Percentiles rank a stretch among this genome's conserved stretches.
Conservation (phyloP, 2,329 filamentous ascomycete species). For the Pseudogymnoascus destructans region DNA sequence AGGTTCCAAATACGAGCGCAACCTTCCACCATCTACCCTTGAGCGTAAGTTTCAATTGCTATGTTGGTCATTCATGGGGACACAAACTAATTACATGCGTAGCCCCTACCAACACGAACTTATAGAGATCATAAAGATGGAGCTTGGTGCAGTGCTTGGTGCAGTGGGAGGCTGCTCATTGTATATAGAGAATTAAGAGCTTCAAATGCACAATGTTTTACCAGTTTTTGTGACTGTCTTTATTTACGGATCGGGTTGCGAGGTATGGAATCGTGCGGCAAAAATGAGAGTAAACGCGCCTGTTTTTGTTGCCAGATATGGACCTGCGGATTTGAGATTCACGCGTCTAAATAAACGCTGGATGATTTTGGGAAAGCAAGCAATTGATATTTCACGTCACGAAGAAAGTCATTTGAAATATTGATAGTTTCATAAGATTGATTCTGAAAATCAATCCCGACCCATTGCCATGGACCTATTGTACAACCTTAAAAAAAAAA, state of each 20-base stretch:
- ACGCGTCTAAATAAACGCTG: background rate
- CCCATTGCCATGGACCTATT: constrained; percentile 52
- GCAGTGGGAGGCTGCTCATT: background rate
- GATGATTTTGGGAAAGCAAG: background rate
- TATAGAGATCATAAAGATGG: constrained; percentile 12
- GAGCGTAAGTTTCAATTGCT: constrained; percentile 52
- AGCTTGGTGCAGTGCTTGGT: background rate
- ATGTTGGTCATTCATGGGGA: background rate
- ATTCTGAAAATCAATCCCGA: constrained; percentile 25
- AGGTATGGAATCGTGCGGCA: background rate
- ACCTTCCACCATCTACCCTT: constrained; percentile 66
- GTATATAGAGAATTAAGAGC: constrained; percentile 8
- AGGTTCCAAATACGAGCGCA: constrained; percentile 96
- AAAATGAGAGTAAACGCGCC: background rate
- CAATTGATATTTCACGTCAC: constrained; percentile 2
- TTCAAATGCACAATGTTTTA: background rate
- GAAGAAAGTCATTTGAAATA: constrained; percentile 6
- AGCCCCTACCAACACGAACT: constrained; percentile 22
- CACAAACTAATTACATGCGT: constrained; percentile 10
- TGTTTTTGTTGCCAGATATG: constrained; percentile 2
- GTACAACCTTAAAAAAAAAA: constrained; percentile 54
- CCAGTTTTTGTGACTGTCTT: background rate
- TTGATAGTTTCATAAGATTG: constrained; percentile 26
- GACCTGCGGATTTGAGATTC: background rate
- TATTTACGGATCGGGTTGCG: background rate